Conservation (phyloP, 2,329 filamentous ascomycete genomes). For the Aspergillus caelatus region DNA sequence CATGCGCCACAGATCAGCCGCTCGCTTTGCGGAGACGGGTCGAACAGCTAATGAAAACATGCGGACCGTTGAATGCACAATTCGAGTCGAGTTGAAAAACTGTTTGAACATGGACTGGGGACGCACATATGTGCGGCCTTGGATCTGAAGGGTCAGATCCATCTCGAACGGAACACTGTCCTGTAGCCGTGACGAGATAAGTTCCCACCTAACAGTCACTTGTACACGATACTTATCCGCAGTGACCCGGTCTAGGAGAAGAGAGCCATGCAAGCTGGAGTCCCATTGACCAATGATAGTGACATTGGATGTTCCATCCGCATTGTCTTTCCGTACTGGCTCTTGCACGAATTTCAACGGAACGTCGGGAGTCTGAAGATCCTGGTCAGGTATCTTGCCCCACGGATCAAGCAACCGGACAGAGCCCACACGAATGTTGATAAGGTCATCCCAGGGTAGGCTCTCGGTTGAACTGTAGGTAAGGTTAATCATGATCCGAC, state of each 20-base stretch:
- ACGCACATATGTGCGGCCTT: conserved; percentile 80
- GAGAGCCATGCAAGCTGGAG: conserved; percentile 85
- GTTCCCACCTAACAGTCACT: conserved; percentile 83
- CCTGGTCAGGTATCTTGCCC: conserved; percentile 81
- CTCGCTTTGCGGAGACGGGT: conserved; percentile 85
- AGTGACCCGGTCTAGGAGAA: conserved; percentile 91
- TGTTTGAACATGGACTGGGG: conserved; percentile 85
- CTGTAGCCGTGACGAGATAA: conserved; percentile 79
- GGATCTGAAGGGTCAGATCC: conserved; percentile 78
- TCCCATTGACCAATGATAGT: conserved; percentile 95
- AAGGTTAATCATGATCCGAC: conserved; percentile 83
- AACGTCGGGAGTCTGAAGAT: conserved; percentile 72
- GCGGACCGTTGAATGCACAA: conserved; percentile 82
- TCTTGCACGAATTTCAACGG: conserved; percentile 74
- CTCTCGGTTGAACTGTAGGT: conserved; percentile 87
- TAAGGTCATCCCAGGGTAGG: conserved; percentile 85
- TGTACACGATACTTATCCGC: conserved; percentile 92
- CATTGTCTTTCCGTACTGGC: conserved; percentile 79
- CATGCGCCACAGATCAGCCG: conserved; percentile 93
- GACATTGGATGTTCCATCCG: conserved; percentile 86
- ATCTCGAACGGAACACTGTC: conserved; percentile 85
- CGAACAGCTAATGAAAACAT: conserved; percentile 87
- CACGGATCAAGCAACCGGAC: conserved; percentile 82
- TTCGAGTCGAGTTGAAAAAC: conserved; percentile 80
- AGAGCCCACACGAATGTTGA: conserved; percentile 73